A percentile compares a stretch with the other conserved stretches of the same genome.
Conservation (phyloP, 148 eudicot genomes). For the Fagopyrum tataricum region DNA sequence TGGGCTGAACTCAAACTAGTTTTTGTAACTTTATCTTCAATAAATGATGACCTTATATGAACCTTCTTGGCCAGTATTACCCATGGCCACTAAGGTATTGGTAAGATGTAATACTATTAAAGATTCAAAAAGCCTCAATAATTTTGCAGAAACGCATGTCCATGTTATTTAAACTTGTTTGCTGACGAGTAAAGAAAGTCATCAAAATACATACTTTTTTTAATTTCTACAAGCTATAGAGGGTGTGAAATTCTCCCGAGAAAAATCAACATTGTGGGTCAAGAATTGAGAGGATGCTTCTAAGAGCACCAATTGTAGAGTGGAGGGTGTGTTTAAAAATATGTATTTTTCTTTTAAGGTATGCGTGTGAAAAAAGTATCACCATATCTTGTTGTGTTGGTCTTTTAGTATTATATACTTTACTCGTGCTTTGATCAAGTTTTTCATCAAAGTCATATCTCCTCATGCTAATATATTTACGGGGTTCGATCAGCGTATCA, state of each 20-base stretch:
- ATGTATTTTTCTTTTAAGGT: too few species aligned
- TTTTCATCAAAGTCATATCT: too few species aligned
- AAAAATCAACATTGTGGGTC: background rate
- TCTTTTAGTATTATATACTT: too few species aligned
- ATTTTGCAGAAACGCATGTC: background rate
- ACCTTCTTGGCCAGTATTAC: background rate
- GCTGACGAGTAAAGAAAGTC: background rate
- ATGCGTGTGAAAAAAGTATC: too few species aligned
- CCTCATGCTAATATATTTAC: too few species aligned
- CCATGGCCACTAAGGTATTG: background rate
- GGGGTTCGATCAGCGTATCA: too few species aligned
- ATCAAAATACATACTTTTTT: background rate
- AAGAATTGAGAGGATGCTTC: background rate
- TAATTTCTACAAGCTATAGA: background rate
- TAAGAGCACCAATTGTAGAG: background rate
- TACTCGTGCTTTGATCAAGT: too few species aligned
- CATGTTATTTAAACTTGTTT: background rate
- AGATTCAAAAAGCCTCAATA: background rate
- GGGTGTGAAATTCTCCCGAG: background rate
- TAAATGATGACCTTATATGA: background rate
- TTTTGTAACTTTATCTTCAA: background rate
- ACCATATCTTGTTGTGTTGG: too few species aligned
- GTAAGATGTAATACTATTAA: background rate
- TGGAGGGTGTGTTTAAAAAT: too few species aligned
- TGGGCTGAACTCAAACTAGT: background rate